A percentile compares a stretch with the other conserved stretches of the same genome.
phyloP scores from a whole-genome alignment of 1,284 basidiomycete genomes.

The Caloboletus firmus region DNA sequence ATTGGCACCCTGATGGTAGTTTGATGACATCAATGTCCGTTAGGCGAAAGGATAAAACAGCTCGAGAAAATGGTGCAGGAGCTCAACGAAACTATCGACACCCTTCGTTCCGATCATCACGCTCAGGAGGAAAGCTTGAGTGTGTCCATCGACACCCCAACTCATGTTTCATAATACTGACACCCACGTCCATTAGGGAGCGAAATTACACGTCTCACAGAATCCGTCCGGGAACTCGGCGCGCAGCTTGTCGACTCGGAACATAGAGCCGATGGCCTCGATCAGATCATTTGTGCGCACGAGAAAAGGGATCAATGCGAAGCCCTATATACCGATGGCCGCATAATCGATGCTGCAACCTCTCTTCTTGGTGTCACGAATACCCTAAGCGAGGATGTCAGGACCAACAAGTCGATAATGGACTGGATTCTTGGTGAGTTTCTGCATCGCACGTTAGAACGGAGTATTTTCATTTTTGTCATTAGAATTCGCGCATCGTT shows the following conservation, averaged over 20 bases:
- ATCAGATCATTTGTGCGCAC: no score
- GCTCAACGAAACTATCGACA: background rate
- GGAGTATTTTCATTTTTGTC: background rate
- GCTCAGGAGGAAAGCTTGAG: no score
- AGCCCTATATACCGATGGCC: no score
- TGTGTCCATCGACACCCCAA: no score
- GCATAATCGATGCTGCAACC: no score
- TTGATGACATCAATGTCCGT: background rate
- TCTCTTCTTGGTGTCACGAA: no score
- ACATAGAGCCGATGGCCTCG: background rate
- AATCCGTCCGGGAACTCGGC: background rate
- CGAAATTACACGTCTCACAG: no score
- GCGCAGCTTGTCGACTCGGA: background rate
- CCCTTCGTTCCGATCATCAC: background rate
- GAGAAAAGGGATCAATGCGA: no score
- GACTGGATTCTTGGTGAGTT: slow-evolving; percentile 1
- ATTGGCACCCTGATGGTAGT: background rate
- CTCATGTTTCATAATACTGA: no score
- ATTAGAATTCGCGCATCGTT: slow-evolving; percentile 11
- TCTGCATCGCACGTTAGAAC: background rate
- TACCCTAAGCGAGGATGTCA: no score
- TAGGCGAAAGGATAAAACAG: background rate
- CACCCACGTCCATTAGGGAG: no score
- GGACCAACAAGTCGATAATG: no score
- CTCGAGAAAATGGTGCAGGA: background rate